phyloP scores from a whole-genome alignment of 768 basidiomycete genomes.

The Cystobasidium onofrii region DNA sequence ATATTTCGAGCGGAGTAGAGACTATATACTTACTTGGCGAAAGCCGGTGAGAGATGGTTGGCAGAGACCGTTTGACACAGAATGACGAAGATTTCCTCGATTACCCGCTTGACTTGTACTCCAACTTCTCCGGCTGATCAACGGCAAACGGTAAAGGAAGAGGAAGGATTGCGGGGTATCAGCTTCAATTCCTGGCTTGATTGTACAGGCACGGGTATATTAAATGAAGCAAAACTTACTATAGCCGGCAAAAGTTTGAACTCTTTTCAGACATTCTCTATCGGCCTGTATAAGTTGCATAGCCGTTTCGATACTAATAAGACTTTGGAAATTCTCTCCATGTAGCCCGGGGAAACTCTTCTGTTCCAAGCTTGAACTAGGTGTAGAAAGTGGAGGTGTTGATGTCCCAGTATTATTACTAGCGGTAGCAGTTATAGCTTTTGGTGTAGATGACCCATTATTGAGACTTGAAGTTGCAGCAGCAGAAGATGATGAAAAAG shows the following conservation, averaged over 20 bases:
- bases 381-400: neutral
- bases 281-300: slow-evolving; percentile 87
- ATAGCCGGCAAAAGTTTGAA: slow-evolving; percentile 80
- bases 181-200: neutral
- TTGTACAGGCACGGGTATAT: neutral
- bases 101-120: slow-evolving; percentile 75
- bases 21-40: slow-evolving; percentile 55
- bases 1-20: neutral
- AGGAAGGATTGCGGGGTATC: too few relatives aligned
- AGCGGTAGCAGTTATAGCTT: neutral
- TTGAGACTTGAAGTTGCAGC: slow-evolving; percentile 25
- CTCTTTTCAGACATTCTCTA: slow-evolving; percentile 80
- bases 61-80: slow-evolving; percentile 69
- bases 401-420: neutral
- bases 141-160: neutral
- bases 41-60: slow-evolving; percentile 71
- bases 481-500: neutral
- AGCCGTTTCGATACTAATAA: slow-evolving; percentile 83
- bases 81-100: slow-evolving; percentile 86
- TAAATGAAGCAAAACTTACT: slow-evolving; percentile 56
- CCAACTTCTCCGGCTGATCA: slow-evolving; percentile 50
- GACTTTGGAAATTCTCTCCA: slow-evolving; percentile 63
- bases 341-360: neutral
- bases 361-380: neutral
- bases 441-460: slow-evolving; percentile 21